Evolutionary conservation across 495 filamentous ascomycete species (phyloP).

Genomic region (Astrothelium macrocarpum): DNA sequence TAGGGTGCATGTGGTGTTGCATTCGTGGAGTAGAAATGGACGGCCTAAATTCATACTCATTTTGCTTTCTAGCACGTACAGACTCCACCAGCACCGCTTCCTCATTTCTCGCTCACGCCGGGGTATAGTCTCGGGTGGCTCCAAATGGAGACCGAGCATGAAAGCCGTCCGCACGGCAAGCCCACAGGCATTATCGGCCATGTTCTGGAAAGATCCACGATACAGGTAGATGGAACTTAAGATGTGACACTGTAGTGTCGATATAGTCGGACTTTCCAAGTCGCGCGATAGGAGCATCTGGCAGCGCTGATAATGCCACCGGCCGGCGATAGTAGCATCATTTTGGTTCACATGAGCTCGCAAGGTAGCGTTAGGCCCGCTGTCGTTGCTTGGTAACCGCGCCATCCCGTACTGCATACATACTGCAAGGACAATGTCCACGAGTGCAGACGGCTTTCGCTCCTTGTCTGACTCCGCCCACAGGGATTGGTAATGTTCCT

Average conservation of each 20-base stretch:
- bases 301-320: conserved; percentile 38
- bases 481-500: conserved; percentile 40
- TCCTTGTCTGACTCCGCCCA: conserved; percentile 29
- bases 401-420: conserved; percentile 45
- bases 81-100: conserved; percentile 44
- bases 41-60: conserved; percentile 44
- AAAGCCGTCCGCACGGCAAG: conserved; percentile 41
- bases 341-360: conserved; percentile 16
- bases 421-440: conserved; percentile 46
- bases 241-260: conserved; percentile 44
- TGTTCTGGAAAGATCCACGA: conserved; percentile 42
- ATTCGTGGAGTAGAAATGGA: conserved; percentile 32
- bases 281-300: conserved; percentile 39
- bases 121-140: conserved; percentile 35
- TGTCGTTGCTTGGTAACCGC: conserved; percentile 12
- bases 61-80: conserved; percentile 42
- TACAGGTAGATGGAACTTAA: conserved; percentile 38
- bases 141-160: conserved; percentile 44
- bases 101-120: conserved; percentile 34
- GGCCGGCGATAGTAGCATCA: conserved; percentile 39
- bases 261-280: conserved; percentile 41
- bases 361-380: background rate
- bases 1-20: conserved; percentile 31
- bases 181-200: conserved; percentile 34
- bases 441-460: conserved; percentile 42